phyloP scores from a whole-genome alignment of 2,329 filamentous ascomycete genomes.

The Rutstroemia sydowiana region DNA sequence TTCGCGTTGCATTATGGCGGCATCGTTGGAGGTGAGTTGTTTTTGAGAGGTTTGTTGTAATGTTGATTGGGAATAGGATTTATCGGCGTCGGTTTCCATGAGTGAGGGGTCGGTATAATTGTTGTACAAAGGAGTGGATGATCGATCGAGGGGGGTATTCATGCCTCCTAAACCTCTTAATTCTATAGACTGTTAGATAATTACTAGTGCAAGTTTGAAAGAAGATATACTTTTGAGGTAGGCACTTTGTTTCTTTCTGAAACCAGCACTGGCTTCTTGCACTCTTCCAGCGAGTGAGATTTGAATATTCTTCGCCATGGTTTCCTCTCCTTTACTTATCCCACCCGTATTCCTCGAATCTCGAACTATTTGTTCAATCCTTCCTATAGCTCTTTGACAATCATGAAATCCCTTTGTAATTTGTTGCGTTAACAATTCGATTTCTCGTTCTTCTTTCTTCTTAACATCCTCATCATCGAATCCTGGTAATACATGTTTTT shows the following conservation, averaged over 20 bases:
- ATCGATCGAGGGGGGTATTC: conserved; percentile 46
- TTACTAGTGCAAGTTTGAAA: not conserved
- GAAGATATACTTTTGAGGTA: conserved; percentile 76
- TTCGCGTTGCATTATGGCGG: conserved; percentile 82
- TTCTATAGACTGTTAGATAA: conserved; percentile 42
- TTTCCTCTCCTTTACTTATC: conserved; percentile 78
- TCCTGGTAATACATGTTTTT: conserved; percentile 92
- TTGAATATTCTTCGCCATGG: conserved; percentile 94
- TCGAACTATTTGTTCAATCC: conserved; percentile 78
- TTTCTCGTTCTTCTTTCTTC: conserved; percentile 77
- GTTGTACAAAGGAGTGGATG: conserved; percentile 42
- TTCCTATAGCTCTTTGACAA: conserved; percentile 82
- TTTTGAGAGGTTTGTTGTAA: conserved; percentile 66
- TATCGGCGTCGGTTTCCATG: conserved; percentile 88
- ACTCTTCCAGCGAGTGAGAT: conserved; percentile 82
- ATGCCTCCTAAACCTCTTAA: conserved; percentile 64
- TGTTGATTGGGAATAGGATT: conserved; percentile 83
- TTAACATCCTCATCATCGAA: conserved; percentile 95
- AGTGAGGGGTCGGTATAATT: conserved; percentile 77
- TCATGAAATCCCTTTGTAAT: conserved; percentile 86
- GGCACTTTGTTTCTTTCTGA: conserved; percentile 94
- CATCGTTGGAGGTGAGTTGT: conserved; percentile 68
- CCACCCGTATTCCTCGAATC: conserved; percentile 67
- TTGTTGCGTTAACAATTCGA: conserved; percentile 81
- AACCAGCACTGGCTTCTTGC: conserved; percentile 83